phyloP scores from a whole-genome alignment of 352 stramenopile genomes.

The Phytophthora cajani region DNA sequence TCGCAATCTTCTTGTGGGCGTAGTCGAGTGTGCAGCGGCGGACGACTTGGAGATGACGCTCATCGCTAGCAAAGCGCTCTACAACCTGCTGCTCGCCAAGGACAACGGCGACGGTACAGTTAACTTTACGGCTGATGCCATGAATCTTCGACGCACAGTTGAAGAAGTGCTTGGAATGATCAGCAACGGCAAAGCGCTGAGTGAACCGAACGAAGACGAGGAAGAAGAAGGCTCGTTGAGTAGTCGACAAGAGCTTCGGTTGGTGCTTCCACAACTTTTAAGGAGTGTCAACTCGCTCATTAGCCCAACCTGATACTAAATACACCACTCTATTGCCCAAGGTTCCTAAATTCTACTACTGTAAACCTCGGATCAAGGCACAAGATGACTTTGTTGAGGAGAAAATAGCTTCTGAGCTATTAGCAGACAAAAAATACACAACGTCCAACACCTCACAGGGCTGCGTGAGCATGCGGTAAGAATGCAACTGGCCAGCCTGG shows the following conservation, averaged over 20 bases:
- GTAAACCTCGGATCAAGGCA: neutral
- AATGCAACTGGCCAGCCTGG: neutral
- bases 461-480: neutral
- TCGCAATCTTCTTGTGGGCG: constrained; percentile 46
- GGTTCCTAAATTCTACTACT: neutral
- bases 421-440: neutral
- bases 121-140: constrained; percentile 11
- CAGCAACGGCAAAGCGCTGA: neutral
- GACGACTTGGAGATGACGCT: constrained; percentile 78
- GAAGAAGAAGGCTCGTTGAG: constrained; percentile 12
- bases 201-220: constrained; percentile 9
- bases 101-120: neutral
- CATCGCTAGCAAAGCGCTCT: constrained; percentile 84
- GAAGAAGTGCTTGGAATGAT: constrained; percentile 39
- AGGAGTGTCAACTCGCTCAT: constrained; percentile 30
- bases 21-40: constrained; percentile 61
- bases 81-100: constrained; percentile 74
- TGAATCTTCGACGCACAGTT: constrained; percentile 35
- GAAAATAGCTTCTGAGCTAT: neutral
- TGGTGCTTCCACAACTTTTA: constrained; percentile 58
- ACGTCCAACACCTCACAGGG: too few relatives aligned
- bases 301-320: constrained; percentile 24
- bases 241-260: constrained; percentile 41
- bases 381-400: neutral
- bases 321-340: neutral